Base-by-base conservation (phyloP, 768 basidiomycete species). In the Tephrocybe sp. region DNA sequence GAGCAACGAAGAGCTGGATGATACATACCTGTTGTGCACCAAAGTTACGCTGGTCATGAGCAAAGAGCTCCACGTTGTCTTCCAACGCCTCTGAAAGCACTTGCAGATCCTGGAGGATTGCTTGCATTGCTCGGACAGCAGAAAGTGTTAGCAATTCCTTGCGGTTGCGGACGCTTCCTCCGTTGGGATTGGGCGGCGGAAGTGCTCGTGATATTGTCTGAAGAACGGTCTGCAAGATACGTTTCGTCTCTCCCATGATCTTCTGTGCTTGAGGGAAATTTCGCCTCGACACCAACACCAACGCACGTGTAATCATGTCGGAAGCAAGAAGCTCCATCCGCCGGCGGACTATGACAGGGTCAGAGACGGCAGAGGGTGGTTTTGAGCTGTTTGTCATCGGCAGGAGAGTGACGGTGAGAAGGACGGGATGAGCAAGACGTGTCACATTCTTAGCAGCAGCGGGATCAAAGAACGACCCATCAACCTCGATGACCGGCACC, bases 291-390 rank as follows among this genome's bases (percentile, higher is more conserved):
- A 97, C 94, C 37, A 98, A 80, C 25, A 98, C 89, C 25, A 99
- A 78, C 15, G 89, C 87, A 9, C 97, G 85, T 2, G 94, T 94
- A 64, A 98, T 93, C 93, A 98, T 98, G 68, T 98, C 97, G 22
- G 88, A 89, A 21, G 93, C 90, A 31, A 98, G 80, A 4, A 99
- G 81, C 73, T 99, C 97, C 93, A 98, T 97, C 19, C 96, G 75
- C 31, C 97, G 78, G 22, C 97, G 84, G 22, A 96, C 89, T 59
- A 99, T 94, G 44, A 88, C 83, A 0, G 93, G 87, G 62, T 96
- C 92, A 0, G 90, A 90, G 3, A 70, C 70, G 5, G 72, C 65
- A 28, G 78, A 71, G 1, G 75, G 74, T 25, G 80, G 73, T 40
- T 75, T 70, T 11, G 64, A 60, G 15, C 63, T 44, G 47, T 57